Base-by-base conservation (phyloP, 306 rosid species). In the Pterocarpus macrocarpus region DNA sequence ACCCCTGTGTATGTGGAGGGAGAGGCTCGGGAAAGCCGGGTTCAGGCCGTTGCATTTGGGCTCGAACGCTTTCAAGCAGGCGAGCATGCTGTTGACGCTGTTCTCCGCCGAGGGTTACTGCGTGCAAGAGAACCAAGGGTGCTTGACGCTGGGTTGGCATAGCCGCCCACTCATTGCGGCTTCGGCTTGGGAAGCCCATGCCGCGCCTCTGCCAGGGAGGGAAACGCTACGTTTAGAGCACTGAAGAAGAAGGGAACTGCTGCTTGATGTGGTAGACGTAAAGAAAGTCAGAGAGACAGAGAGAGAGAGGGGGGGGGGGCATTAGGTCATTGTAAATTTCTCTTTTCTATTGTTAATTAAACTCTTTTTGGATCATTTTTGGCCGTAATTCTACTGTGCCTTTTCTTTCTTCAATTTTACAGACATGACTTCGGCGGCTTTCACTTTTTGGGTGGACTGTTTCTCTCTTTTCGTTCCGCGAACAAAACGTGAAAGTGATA, bases 141-240 rank as follows among this genome's bases (percentile, higher is more conserved):
- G 96, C 62, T 85, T 94, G 78, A 94, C 94, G 12, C 86, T 94
- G 36, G 98, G 98, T 17, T 94, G 98, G 98, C 98, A 94, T 47
- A 92, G 89, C 91, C 92, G 97, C 0, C 91, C 98, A 14, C 89
- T 94, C 22, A 90, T 94, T 36, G 88, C 97, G 57, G 98, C 97
- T 81, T 94, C 98, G 61, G 98, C 94, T 63, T 94, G 98, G 98
- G 92, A 91, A 78, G 89, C 89, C 22, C 28, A 22, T 22, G 28
- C 28, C 28, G 80, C 33, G 30, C 64, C 82, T 13, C 7, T 53
- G 36, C 7, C 1, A n/a, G 61, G 67, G 0, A 35, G 14, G 3
- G 77, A 71, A 71, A 71, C 78, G 17, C 72, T 41, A 62, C 86
- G 12, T 81, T 77, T 47, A 69, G 78, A 72, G 47, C 64, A 13